Percentiles rank a stretch among this genome's conserved stretches.
Conservation (phyloP, 768 basidiomycete species). For the Infundibulicybe gibba region DNA sequence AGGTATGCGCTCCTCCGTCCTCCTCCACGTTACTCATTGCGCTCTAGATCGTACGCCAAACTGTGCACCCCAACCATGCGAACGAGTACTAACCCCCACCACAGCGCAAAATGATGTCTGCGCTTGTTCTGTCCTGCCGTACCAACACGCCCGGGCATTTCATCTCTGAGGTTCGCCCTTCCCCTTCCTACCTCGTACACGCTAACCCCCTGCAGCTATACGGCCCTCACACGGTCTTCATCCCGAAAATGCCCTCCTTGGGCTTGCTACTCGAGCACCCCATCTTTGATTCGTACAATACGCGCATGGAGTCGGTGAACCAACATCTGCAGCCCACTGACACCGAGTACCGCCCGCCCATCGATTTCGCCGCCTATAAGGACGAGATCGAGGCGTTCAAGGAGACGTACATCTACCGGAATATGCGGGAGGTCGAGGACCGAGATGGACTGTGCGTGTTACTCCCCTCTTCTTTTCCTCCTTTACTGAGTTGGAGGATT, state of each 20-base stretch:
- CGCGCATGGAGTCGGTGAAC: slow-evolving; percentile 44
- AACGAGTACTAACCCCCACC: slow-evolving; percentile 3
- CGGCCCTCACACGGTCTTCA: slow-evolving; percentile 68
- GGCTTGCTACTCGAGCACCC: slow-evolving; percentile 90
- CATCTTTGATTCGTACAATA: slow-evolving; percentile 77
- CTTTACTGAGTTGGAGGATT: slow-evolving; percentile 1
- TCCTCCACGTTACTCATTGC: neutral
- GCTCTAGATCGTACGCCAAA: slow-evolving; percentile 43
- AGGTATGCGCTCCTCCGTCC: slow-evolving; percentile 43
- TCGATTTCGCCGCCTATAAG: slow-evolving; percentile 69
- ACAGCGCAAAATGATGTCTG: slow-evolving; percentile 96
- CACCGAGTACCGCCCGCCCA: slow-evolving; percentile 62
- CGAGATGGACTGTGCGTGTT: slow-evolving; percentile 65
- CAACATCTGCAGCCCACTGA: slow-evolving; percentile 50
- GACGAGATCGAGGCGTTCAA: slow-evolving; percentile 80
- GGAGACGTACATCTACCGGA: slow-evolving; percentile 77
- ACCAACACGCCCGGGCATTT: slow-evolving; percentile 72
- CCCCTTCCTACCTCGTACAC: neutral
- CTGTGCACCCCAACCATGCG: slow-evolving; percentile 14
- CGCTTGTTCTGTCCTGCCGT: slow-evolving; percentile 74
- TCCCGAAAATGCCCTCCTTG: slow-evolving; percentile 95
- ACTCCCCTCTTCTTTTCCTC: neutral
- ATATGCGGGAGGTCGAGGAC: slow-evolving; percentile 84
- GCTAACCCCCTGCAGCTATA: slow-evolving; percentile 50
- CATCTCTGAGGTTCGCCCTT: slow-evolving; percentile 58